Conservation (phyloP, 202 grass and related monocot genomes). For the Carex sylvatica region DNA sequence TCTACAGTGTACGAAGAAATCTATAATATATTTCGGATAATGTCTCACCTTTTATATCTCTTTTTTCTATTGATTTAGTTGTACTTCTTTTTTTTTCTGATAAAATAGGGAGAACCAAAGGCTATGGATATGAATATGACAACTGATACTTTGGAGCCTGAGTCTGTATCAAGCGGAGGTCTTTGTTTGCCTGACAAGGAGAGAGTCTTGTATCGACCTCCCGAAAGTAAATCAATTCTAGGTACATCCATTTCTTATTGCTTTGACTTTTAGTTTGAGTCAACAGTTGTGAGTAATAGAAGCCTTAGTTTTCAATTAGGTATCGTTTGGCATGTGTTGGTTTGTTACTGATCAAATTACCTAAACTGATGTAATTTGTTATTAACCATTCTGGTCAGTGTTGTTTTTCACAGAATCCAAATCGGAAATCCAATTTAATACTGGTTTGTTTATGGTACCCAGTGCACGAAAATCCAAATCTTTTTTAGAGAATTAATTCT, state of each 20-base stretch:
- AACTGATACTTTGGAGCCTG: slow-evolving; percentile 59
- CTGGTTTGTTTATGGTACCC: not conserved
- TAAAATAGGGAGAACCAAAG: slow-evolving; percentile 36
- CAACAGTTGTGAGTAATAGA: not conserved
- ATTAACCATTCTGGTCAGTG: not conserved
- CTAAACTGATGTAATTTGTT: not conserved
- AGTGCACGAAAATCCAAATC: not conserved
- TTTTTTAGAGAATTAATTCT: slow-evolving; percentile 18
- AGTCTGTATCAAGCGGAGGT: slow-evolving; percentile 45
- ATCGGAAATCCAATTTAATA: not conserved
- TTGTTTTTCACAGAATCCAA: not conserved
- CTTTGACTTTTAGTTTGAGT: not conserved
- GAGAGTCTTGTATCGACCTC: slow-evolving; percentile 66
- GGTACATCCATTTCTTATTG: slow-evolving; percentile 39
- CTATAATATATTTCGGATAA: not conserved
- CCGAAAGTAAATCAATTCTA: slow-evolving; percentile 53
- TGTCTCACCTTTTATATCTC: too few relatives aligned
- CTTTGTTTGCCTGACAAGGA: slow-evolving; percentile 53
- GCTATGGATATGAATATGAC: slow-evolving; percentile 48
- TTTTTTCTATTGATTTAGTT: not conserved
- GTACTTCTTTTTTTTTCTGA: not conserved
- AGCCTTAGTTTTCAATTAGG: not conserved
- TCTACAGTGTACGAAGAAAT: not conserved
- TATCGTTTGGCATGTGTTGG: slow-evolving; percentile 2
- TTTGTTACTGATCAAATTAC: not conserved